phyloP scores from a whole-genome alignment of 768 basidiomycete species.

The Psilocybe azurescens region DNA sequence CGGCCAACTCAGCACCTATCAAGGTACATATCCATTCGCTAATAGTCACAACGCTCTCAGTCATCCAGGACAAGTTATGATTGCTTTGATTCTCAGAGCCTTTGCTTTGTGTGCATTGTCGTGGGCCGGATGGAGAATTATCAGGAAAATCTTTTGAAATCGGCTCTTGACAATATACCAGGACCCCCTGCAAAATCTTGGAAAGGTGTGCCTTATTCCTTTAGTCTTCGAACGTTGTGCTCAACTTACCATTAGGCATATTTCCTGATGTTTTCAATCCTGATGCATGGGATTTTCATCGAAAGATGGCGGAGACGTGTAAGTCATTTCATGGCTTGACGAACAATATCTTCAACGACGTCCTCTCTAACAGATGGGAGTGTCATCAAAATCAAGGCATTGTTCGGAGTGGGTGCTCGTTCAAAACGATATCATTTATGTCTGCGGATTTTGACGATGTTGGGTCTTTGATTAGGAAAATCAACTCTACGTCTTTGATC shows the following conservation, averaged over 20 bases:
- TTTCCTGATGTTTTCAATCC: conserved; percentile 36
- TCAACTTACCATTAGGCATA: conserved; percentile 34
- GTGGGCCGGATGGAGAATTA: conserved; percentile 26
- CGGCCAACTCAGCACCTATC: background rate
- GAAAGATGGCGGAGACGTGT: conserved; percentile 39
- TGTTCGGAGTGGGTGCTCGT: conserved; percentile 36
- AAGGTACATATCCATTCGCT: background rate
- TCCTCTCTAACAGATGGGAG: conserved; percentile 30
- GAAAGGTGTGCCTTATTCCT: conserved; percentile 32
- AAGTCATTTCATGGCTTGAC: background rate
- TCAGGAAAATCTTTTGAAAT: conserved; percentile 23
- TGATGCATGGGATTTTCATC: conserved; percentile 43
- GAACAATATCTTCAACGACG: background rate
- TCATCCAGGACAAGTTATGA: background rate
- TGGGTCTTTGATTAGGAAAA: conserved; percentile 26
- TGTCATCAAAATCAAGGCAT: conserved; percentile 36
- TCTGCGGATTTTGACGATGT: background rate
- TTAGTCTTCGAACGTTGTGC: background rate
- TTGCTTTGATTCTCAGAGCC: conserved; percentile 10
- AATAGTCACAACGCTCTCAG: too few relatives aligned
- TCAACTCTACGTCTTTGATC: conserved; percentile 48
- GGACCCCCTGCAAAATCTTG: conserved; percentile 41
- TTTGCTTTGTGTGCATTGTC: conserved; percentile 15
- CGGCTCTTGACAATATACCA: conserved; percentile 42
- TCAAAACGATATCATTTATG: background rate